Conservation (phyloP, 2,329 filamentous ascomycete species). For the Knufia fluminis region DNA sequence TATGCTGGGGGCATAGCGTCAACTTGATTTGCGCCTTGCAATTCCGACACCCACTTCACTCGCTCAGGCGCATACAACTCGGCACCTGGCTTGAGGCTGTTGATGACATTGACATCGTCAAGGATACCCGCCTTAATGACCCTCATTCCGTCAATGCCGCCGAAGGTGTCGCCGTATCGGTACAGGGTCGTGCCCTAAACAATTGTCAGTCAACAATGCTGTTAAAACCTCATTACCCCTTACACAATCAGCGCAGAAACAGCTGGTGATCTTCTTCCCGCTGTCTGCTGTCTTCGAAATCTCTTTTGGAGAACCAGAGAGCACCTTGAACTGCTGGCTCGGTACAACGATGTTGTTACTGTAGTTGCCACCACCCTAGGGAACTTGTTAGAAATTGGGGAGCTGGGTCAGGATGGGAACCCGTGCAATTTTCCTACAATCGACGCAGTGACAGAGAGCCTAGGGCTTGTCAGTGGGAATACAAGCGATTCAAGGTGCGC, state of each 20-base stretch:
- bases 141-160: constrained; percentile 24
- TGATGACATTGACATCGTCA: constrained; percentile 26
- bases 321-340: constrained; percentile 23
- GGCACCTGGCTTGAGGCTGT: constrained; percentile 24
- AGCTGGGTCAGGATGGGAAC: too few relatives aligned
- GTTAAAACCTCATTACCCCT: background rate
- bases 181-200: constrained; percentile 22
- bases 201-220: background rate
- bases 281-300: constrained; percentile 29
- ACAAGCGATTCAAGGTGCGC: constrained; percentile 3
- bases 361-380: constrained; percentile 26
- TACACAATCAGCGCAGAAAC: constrained; percentile 32
- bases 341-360: constrained; percentile 28
- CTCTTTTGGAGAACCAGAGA: constrained; percentile 27
- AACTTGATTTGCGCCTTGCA: constrained; percentile 16
- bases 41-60: constrained; percentile 12
- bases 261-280: constrained; percentile 29
- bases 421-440: constrained; percentile 34
- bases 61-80: constrained; percentile 26
- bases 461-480: constrained; percentile 12
- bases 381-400: too few relatives aligned
- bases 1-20: constrained; percentile 12
- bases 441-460: constrained; percentile 32
- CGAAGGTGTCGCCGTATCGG: constrained; percentile 20
- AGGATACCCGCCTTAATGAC: constrained; percentile 31